Evolutionary conservation across 306 rosid genomes (phyloP), one percentile per base, ranked within the genome.

Genomic region (Prunus mume): DNA sequence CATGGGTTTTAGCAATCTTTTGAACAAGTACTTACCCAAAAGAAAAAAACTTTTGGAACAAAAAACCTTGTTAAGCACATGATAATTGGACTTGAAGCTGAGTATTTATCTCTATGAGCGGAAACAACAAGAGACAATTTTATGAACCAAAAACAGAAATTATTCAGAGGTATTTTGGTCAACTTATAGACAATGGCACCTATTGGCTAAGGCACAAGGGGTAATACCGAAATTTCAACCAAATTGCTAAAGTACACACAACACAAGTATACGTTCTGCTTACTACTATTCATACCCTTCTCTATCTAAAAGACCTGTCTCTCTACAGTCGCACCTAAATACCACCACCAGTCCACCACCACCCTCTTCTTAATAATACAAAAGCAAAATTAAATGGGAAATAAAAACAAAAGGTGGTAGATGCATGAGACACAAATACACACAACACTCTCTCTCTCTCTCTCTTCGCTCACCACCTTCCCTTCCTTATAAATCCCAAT

Each of bases 381-480:
- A 15, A 64, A 51, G 12, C 71, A 71, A 19, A 58, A 47, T 19
- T 24, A 22, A 30, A 13, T 6, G 56, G 45, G 49, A 81, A 68
- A 75, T 41, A 82, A 69, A 85, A 86, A 86, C 93, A 86, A 90
- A 89, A 91, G 91, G 93, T 88, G 90, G 93, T 88, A 91, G 91
- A 90, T 91, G 97, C 97, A 91, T 91, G 92, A 91, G 90, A 87
- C 91, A 81, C 89, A 87, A 76, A 82, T 71, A 63, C 81, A 83
- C 80, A 77, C 68, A 38, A 60, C 65, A 0, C 63, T 3, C 58
- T 6, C 25, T 6, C 6, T 79, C 76, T 86, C 85, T 79, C 69
- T 76, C 17, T 64, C 17, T 70, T 45, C 71, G 28, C 78, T 83
- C 81, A 74, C 92, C 97, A 87, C 91, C 94, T 87, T 86, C 79